Base-by-base conservation (phyloP, 495 filamentous ascomycete genomes). In the Podospora australis region DNA sequence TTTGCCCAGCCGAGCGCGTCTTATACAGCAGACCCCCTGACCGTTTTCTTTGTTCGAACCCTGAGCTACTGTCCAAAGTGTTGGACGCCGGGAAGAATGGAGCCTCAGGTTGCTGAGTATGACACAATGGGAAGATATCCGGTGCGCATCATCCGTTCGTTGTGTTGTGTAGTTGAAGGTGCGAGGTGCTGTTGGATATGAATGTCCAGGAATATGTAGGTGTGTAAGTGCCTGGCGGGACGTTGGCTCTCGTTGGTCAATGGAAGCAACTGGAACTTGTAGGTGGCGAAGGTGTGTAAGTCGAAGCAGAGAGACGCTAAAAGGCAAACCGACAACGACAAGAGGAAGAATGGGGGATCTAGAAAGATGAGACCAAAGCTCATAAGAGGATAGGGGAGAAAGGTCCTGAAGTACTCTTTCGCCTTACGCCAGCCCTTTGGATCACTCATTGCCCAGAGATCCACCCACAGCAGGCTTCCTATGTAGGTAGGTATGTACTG, bases 191-290 rank as follows among this genome's bases (percentile, higher is more conserved):
- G 32, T 36, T n/a, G 32, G 32, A 36, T 36, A 36, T 36, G 19
- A 34, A 34, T 40, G 16, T 13, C 16, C 13, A 22, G 20, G 16
- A 41, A 25, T 41, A 25, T 8, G 29, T 32, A 32, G n/a, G 29
- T 32, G 29, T 32, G n/a, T 32, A 32, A 32, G 29, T 32, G 29
- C 32, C 38, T 54, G 39, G 41, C 32, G 25, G 35, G 8, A 13
- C 23, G 44, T 16, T 44, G n/a, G 38, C 29, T 34, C 32, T 54
- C 42, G 17, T 11, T 23, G 49, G 49, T 50, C 46, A 59, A 56
- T 59, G 57, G 57, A 59, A 59, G 26, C 40, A 16, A 50, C 48
- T 56, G 53, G 57, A 59, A 59, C n/a, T 26, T 1, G 34, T 44
- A n/a, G 29, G 57, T 59, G 57, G 53, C 57, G 43, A 53, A 43